These are phyloP conservation scores for Paramecium tetraurelia DNA, from an alignment of 73 alveolate genomes.

Conservation along the genomic window DNA sequence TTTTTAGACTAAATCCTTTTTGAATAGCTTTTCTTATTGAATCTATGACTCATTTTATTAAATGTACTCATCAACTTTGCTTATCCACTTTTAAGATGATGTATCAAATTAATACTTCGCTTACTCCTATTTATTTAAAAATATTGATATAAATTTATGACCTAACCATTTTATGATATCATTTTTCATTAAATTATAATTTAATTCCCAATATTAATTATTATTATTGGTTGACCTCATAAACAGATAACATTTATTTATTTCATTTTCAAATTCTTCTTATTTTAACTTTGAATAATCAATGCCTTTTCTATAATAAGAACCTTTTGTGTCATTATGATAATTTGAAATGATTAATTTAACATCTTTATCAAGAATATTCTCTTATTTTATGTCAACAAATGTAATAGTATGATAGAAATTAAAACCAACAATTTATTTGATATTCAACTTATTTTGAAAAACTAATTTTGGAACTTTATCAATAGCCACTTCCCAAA, in stretches of 20 bases:
- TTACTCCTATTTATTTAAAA: not conserved
- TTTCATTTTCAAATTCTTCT: not conserved
- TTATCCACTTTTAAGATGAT: not conserved
- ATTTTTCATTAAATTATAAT: not conserved
- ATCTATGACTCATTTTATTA: not conserved
- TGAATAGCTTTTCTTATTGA: not conserved
- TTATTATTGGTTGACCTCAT: too few relatives aligned
- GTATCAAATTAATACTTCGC: not conserved
- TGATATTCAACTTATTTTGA: not conserved
- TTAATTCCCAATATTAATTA: not conserved
- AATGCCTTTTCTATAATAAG: not conserved
- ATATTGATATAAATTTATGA: not conserved
- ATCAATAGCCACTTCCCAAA: conserved; percentile 25
- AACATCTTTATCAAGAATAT: not conserved
- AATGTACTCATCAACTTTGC: not conserved
- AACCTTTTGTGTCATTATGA: not conserved
- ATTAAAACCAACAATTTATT: not conserved
- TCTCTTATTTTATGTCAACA: not conserved
- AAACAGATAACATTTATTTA: not conserved
- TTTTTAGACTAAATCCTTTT: not conserved
- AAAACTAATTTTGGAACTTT: not conserved
- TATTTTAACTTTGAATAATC: not conserved
- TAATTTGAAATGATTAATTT: not conserved
- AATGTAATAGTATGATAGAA: not conserved
- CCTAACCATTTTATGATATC: not conserved